phyloP scores from a whole-genome alignment of 768 basidiomycete genomes.

The Leccinum subgranulosum region DNA sequence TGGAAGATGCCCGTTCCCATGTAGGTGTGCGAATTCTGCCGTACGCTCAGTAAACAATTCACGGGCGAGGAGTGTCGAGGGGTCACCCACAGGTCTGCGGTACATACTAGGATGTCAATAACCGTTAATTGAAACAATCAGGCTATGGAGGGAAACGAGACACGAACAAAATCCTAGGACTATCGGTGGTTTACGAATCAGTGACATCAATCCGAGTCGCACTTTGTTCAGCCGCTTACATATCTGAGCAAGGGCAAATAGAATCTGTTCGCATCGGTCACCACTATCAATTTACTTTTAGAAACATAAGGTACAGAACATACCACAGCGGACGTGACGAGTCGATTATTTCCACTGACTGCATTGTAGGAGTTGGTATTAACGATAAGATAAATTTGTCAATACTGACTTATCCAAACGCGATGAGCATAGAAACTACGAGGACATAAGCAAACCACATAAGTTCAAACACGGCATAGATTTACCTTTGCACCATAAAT shows the following conservation, averaged over 20 bases:
- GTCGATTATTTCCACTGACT: conserved; percentile 20
- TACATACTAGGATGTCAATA: conserved; percentile 1
- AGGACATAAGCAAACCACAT: not conserved
- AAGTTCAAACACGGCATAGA: not conserved
- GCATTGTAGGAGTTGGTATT: not conserved
- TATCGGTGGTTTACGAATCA: not conserved
- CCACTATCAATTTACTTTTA: not conserved
- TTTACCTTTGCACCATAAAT: conserved; percentile 23
- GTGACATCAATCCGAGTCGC: not conserved
- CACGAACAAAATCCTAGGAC: conserved; percentile 17
- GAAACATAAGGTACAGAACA: not conserved
- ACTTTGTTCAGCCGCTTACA: conserved; percentile 2
- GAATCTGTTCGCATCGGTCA: not conserved
- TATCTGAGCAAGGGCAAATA: conserved; percentile 10
- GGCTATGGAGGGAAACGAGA: not conserved
- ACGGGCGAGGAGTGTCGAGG: not conserved
- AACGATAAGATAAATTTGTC: not conserved
- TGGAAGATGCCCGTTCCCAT: not conserved
- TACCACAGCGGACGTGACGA: conserved; percentile 16
- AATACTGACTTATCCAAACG: conserved; percentile 24
- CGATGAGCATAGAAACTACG: conserved; percentile 25
- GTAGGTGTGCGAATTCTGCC: conserved; percentile 11
- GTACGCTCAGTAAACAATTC: not conserved
- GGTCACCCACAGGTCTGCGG: conserved; percentile 5
- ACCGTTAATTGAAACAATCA: not conserved